Evolutionary conservation across 306 rosid species (phyloP).

Genomic region (Comarum palustre): DNA sequence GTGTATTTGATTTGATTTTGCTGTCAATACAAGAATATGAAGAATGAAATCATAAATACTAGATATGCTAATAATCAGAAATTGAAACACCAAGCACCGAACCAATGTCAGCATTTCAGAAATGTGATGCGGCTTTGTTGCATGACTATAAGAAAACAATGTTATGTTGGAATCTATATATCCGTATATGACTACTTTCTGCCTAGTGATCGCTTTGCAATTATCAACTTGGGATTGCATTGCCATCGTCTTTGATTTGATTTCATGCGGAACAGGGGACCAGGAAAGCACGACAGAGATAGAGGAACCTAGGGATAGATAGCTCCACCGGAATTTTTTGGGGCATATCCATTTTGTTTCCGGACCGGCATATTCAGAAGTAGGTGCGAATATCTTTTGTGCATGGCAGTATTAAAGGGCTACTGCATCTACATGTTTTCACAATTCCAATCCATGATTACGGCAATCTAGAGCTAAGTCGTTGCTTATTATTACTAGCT

Average conservation of each 20-base stretch:
- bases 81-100: background rate
- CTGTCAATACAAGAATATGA: no score
- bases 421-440: background rate
- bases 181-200: background rate
- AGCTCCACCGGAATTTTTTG: background rate
- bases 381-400: conserved; percentile 9
- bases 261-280: conserved; percentile 4
- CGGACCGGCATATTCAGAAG: conserved; percentile 11
- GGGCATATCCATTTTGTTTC: conserved; percentile 10
- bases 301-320: background rate
- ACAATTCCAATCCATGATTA: background rate
- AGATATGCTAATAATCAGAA: background rate
- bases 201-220: background rate
- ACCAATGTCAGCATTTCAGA: background rate
- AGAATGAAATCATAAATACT: background rate
- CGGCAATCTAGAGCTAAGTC: conserved; percentile 5
- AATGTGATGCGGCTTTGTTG: background rate
- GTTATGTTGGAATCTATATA: background rate
- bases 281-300: conserved; percentile 14
- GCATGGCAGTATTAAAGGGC: background rate
- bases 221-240: background rate
- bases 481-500: background rate
- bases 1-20: background rate
- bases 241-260: no score
- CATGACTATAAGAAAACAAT: background rate